Evolutionary conservation across 2,329 filamentous ascomycete genomes (phyloP).

Genomic region (Arthrobotrys sinensis): DNA sequence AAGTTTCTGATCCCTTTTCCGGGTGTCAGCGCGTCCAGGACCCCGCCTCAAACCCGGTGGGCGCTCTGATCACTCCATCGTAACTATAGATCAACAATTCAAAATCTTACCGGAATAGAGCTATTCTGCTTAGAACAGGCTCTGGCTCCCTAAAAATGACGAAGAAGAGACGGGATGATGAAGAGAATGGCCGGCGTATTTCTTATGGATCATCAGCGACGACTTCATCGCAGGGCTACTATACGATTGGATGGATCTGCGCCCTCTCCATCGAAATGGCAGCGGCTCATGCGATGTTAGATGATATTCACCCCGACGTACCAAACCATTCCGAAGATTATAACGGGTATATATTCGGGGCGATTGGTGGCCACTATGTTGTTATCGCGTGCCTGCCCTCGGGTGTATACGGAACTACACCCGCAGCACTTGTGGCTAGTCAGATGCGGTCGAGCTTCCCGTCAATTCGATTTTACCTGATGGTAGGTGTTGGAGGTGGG

Average conservation of each 20-base stretch:
- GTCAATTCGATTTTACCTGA: slow-evolving; percentile 19
- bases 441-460: slow-evolving; percentile 24
- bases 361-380: neutral
- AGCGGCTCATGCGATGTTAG: slow-evolving; percentile 65
- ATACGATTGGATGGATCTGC: slow-evolving; percentile 66
- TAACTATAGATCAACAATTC: too few relatives aligned
- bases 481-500: slow-evolving; percentile 30
- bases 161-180: too few relatives aligned
- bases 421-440: slow-evolving; percentile 2
- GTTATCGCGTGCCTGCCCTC: slow-evolving; percentile 24
- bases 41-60: too few relatives aligned
- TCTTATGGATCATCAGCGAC: too few relatives aligned
- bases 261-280: slow-evolving; percentile 66
- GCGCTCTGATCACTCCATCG: too few relatives aligned
- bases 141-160: too few relatives aligned
- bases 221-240: too few relatives aligned
- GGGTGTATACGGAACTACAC: slow-evolving; percentile 22
- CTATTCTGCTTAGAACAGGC: too few relatives aligned
- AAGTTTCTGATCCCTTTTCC: too few relatives aligned
- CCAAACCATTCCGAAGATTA: neutral
- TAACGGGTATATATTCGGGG: neutral
- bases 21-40: too few relatives aligned
- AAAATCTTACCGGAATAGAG: too few relatives aligned
- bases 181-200: too few relatives aligned
- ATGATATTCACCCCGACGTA: slow-evolving; percentile 51